Evolutionary conservation across 805 yeast genomes (phyloP).

Genomic region (Maudiozyma saulgeensis): DNA sequence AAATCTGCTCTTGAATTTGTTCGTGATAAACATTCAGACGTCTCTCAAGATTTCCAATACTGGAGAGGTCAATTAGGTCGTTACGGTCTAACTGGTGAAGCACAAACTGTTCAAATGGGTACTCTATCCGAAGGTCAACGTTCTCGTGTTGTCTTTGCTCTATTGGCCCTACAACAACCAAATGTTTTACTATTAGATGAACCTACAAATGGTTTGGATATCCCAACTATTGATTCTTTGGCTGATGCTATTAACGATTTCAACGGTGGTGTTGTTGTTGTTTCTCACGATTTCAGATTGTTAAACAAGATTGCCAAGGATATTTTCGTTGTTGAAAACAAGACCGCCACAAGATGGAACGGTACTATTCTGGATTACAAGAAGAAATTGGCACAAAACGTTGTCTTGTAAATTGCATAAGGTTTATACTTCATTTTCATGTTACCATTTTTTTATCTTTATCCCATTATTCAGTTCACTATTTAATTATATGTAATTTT

Average conservation of each 20-base stretch:
- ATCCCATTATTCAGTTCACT: neutral
- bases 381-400: constrained; percentile 85
- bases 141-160: constrained; percentile 95
- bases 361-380: constrained; percentile 85
- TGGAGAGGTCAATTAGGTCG: constrained; percentile 98
- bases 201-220: constrained; percentile 99
- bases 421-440: neutral
- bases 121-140: constrained; percentile 98
- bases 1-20: constrained; percentile 94
- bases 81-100: constrained; percentile 97
- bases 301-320: constrained; percentile 96
- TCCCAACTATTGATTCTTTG: constrained; percentile 93
- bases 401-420: constrained; percentile 46
- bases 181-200: constrained; percentile 92
- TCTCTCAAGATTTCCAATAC: constrained; percentile 97
- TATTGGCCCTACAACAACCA: constrained; percentile 90
- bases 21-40: constrained; percentile 79
- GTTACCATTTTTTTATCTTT: neutral
- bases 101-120: constrained; percentile 97
- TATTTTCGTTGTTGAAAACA: constrained; percentile 90
- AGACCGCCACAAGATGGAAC: constrained; percentile 94
- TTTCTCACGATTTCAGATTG: constrained; percentile 97
- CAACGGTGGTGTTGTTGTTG: constrained; percentile 97
- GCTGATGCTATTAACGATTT: constrained; percentile 92
- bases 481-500: neutral